Evolutionary conservation across 257 asterid genomes (phyloP), one percentile per base, ranked within the genome.

Genomic region (Fraxinus pennsylvanica): DNA sequence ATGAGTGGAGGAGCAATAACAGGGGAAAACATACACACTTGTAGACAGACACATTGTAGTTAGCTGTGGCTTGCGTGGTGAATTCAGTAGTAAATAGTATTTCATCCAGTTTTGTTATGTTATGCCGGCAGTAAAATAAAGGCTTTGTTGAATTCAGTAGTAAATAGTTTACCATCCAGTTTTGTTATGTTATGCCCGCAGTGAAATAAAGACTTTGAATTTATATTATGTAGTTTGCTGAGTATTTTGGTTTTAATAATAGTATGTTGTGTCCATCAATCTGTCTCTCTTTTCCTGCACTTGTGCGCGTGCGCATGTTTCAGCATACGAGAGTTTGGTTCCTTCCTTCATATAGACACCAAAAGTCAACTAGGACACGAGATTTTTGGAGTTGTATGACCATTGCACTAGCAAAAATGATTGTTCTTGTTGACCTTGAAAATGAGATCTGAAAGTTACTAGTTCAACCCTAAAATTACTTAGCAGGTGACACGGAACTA

Each of bases 1-100:
- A 54, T 5, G 74, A 85, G 32, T 52, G 73, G 82, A n/a, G 45
- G 81, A 68, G 77, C 81, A 80, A 79, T 78, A 85, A 76, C 79
- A 47, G 45, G 81, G 88, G 86, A 74, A 79, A 82, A 86, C 72
- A 72, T 63, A 79, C 67, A 78, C 72, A 79, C 63, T 41, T 69
- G 78, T 77, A 73, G 83, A 30, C 76, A 75, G 83, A 30, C 76
- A 78, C 76, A 41, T 63, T 14, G 19, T 63, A 63, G 69, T 59
- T n/a, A 76, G 83, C 65, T 69, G 43, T 80, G 83, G 82, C 69
- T 57, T 83, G 78, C 47, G 78, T 85, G 81, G 88, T 67, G 72
- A 74, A 59, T 59, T 59, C 67, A 1, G 67, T 59, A 21, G 67
- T 59, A 59, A 21, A 59, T 59, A 59, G 14, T n/a, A n/a, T 59